Evolutionary conservation across 306 rosid species (phyloP).

Genomic region (Amphicarpaea edgeworthii): DNA sequence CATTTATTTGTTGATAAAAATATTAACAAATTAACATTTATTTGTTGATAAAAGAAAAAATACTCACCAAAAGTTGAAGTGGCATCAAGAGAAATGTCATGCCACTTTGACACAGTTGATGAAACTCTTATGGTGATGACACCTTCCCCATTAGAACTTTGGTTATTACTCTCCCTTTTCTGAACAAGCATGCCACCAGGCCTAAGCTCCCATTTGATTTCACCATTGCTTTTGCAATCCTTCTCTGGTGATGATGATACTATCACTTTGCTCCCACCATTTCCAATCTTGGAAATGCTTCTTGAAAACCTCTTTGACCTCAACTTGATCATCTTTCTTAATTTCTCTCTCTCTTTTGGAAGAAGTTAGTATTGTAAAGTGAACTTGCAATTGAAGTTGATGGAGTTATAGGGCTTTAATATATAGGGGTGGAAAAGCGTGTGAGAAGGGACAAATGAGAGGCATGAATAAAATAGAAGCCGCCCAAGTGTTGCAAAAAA

Average conservation of each 20-base stretch:
- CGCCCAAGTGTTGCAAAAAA: slow-evolving; percentile 50
- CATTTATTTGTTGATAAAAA: too few relatives aligned
- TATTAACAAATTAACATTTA: too few relatives aligned
- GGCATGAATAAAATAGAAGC: slow-evolving; percentile 51
- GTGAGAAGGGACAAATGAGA: slow-evolving; percentile 37
- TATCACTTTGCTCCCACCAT: slow-evolving; percentile 53
- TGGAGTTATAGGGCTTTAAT: slow-evolving; percentile 49
- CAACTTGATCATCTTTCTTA: slow-evolving; percentile 71
- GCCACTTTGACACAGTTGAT: slow-evolving; percentile 76
- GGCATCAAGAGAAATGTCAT: slow-evolving; percentile 73
- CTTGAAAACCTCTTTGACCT: slow-evolving; percentile 80
- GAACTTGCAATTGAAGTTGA: slow-evolving; percentile 1
- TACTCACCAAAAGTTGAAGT: slow-evolving; percentile 92
- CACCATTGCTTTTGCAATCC: slow-evolving; percentile 42
- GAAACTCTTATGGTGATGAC: slow-evolving; percentile 85
- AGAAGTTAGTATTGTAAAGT: slow-evolving; percentile 26
- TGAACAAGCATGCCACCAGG: slow-evolving; percentile 99
- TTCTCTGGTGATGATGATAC: slow-evolving; percentile 32
- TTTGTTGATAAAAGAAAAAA: too few relatives aligned
- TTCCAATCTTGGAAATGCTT: slow-evolving; percentile 66
- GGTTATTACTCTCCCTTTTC: slow-evolving; percentile 63
- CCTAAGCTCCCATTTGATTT: slow-evolving; percentile 93
- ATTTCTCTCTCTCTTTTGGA: background rate
- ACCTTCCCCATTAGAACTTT: slow-evolving; percentile 57
- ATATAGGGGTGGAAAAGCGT: slow-evolving; percentile 48